A percentile compares a stretch with the other conserved stretches of the same genome.
Conservation (phyloP, 306 rosid genomes). For the Betula pendula region DNA sequence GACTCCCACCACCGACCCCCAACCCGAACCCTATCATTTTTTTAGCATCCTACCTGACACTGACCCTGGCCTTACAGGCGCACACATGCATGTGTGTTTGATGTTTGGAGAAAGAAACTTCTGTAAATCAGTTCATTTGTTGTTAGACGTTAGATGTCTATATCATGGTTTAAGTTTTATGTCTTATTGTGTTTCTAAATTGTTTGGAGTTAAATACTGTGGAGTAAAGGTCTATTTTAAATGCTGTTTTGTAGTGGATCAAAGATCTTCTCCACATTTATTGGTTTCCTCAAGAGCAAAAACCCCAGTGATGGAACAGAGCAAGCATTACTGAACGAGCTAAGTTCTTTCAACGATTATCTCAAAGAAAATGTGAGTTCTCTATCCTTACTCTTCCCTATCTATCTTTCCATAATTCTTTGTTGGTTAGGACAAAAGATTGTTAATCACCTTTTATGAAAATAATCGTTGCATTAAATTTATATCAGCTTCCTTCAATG, state of each 20-base stretch:
- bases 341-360: conserved; percentile 70
- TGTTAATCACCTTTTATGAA: background rate
- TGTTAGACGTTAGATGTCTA: background rate
- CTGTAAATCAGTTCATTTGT: background rate
- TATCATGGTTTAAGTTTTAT: background rate
- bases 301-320: conserved; percentile 84
- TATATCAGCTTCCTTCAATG: background rate
- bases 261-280: conserved; percentile 86
- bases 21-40: no score
- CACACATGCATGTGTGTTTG: background rate
- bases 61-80: no score
- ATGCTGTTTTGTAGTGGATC: conserved; percentile 63
- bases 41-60: no score
- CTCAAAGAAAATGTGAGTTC: conserved; percentile 72
- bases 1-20: no score
- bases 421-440: background rate
- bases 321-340: conserved; percentile 73
- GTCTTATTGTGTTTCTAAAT: background rate
- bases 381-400: conserved; percentile 6
- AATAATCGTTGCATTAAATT: background rate
- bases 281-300: conserved; percentile 94
- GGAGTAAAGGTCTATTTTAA: background rate
- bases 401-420: background rate
- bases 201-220: conserved; percentile 8
- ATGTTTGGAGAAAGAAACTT: background rate